These are phyloP conservation scores for Trametes sp. DNA, from an alignment of 1,284 basidiomycete genomes.

Conservation along the genomic window DNA sequence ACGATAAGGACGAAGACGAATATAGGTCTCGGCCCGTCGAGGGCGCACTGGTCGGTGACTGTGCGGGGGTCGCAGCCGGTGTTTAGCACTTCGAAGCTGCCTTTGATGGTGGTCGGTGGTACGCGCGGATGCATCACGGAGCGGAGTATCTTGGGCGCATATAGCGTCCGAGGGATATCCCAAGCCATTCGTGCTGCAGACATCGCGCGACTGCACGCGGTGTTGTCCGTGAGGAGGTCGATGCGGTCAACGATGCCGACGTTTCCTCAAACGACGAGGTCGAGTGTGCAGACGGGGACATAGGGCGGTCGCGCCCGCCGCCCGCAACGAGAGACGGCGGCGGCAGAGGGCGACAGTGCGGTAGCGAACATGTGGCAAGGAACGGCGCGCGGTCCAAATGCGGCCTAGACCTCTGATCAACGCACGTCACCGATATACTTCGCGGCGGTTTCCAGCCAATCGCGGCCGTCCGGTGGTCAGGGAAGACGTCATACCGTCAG, in stretches of 20 bases:
- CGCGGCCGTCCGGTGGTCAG: not conserved
- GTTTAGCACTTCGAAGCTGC: not conserved
- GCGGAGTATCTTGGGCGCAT: not conserved
- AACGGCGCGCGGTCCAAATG: conserved; percentile 2
- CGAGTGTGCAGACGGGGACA: not conserved
- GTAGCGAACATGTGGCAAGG: not conserved
- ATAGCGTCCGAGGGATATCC: not conserved
- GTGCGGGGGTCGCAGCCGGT: not conserved
- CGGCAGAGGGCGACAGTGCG: not conserved
- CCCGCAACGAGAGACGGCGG: not conserved
- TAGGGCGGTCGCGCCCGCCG: not conserved
- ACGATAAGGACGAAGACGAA: no score
- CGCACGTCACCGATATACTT: conserved; percentile 4
- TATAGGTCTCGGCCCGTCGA: not conserved
- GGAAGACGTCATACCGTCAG: conserved; percentile 11
- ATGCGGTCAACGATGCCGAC: no score
- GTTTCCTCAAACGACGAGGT: not conserved
- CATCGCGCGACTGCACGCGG: no score
- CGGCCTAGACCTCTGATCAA: not conserved
- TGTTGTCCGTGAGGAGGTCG: no score
- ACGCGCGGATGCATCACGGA: not conserved
- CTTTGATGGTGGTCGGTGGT: conserved; percentile 2
- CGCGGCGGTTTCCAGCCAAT: conserved; percentile 13
- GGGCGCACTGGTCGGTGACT: not conserved
- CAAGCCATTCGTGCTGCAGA: not conserved